Percentiles rank a stretch among this genome's conserved stretches.
Conservation (phyloP, 305 asterid genomes). For the Fraxinus sp. region DNA sequence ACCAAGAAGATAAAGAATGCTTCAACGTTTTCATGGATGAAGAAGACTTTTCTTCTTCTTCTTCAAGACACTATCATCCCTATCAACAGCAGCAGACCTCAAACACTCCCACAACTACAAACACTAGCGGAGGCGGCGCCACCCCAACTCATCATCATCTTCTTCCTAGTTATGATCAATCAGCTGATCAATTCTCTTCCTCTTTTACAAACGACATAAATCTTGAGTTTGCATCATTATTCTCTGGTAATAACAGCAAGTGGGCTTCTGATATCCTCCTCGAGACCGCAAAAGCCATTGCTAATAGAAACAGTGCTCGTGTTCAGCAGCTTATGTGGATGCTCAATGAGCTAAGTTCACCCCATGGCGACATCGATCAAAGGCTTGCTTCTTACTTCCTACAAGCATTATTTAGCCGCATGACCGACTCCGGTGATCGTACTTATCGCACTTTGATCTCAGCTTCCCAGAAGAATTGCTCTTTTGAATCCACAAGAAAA, state of each 20-base stretch:
- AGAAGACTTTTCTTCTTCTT: conserved; percentile 83
- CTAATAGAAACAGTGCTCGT: conserved; percentile 52
- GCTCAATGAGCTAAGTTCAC: conserved; percentile 85
- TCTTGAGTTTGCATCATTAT: conserved; percentile 53
- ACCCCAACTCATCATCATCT: conserved; percentile 41
- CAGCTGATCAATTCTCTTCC: conserved; percentile 39
- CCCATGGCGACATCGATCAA: conserved; percentile 83
- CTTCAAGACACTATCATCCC: conserved; percentile 49
- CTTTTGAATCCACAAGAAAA: conserved; percentile 73
- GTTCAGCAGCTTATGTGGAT: conserved; percentile 93
- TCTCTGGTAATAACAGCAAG: conserved; percentile 40
- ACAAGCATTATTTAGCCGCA: conserved; percentile 72
- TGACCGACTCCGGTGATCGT: conserved; percentile 83
- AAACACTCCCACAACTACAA: conserved; percentile 21
- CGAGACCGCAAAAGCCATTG: conserved; percentile 62
- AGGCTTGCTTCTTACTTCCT: conserved; percentile 80
- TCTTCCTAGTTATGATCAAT: conserved; percentile 24
- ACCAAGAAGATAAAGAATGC: conserved; percentile 77
- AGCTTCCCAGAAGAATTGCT: conserved; percentile 61
- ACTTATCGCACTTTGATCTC: conserved; percentile 46
- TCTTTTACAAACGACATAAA: conserved; percentile 49
- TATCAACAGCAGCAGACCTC: conserved; percentile 21
- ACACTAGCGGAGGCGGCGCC: not conserved
- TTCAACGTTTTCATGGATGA: conserved; percentile 97
- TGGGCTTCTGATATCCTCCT: conserved; percentile 78